Percentiles rank a stretch among this genome's conserved stretches.
Evolutionary conservation across 441 rosid species (phyloP).

Genomic region (Populus hybrid): DNA sequence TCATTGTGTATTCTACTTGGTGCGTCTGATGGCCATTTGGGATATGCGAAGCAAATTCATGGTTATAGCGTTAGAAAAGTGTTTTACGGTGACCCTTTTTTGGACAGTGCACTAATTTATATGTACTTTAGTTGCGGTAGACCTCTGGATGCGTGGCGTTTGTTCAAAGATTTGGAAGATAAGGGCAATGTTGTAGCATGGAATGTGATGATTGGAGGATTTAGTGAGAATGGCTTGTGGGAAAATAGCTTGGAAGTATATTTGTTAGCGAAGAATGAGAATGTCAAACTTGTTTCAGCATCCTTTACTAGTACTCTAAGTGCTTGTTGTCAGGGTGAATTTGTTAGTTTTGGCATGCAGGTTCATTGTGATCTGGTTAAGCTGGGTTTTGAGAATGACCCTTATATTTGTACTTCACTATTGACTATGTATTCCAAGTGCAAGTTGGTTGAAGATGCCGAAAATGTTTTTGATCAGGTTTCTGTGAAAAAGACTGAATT

Average conservation of each 20-base stretch:
- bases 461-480: conserved; percentile 42
- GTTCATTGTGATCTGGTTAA: background rate
- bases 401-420: conserved; percentile 58
- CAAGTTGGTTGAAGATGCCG: conserved; percentile 45
- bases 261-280: conserved; percentile 27
- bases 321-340: background rate
- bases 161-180: conserved; percentile 45
- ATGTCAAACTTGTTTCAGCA: background rate
- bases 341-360: background rate
- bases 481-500: conserved; percentile 44
- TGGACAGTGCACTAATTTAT: conserved; percentile 58
- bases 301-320: background rate
- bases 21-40: conserved; percentile 36
- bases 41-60: conserved; percentile 59
- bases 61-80: conserved; percentile 50
- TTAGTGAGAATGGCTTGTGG: conserved; percentile 47
- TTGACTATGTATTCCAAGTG: conserved; percentile 71
- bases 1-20: conserved; percentile 56
- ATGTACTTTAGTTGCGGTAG: conserved; percentile 46
- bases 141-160: conserved; percentile 42
- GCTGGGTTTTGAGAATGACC: conserved; percentile 1
- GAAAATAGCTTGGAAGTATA: conserved; percentile 59
- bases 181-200: conserved; percentile 59
- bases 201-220: conserved; percentile 81
- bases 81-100: conserved; percentile 41